phyloP scores from a whole-genome alignment of 2,329 filamentous ascomycete genomes.

The Fusarium beomiforme region DNA sequence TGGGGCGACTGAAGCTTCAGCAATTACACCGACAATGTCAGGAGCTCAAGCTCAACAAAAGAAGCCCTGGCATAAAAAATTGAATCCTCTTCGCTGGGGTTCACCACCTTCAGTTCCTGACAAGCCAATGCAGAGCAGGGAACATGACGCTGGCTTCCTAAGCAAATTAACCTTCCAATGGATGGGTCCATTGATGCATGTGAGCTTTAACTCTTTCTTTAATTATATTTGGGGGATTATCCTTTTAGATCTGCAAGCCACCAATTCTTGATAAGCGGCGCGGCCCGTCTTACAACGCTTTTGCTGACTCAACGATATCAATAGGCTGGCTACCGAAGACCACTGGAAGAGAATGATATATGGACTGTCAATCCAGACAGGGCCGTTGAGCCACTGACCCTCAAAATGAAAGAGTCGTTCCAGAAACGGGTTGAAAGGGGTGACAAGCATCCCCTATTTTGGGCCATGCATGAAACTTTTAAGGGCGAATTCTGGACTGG shows the following conservation, averaged over 20 bases:
- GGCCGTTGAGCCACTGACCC: constrained; percentile 74
- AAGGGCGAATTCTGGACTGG: constrained; percentile 86
- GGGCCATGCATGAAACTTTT: constrained; percentile 88
- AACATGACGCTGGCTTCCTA: constrained; percentile 78
- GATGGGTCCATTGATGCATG: constrained; percentile 88
- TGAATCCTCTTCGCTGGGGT: constrained; percentile 72
- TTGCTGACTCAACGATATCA: constrained; percentile 17
- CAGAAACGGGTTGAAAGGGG: constrained; percentile 72
- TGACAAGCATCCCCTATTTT: constrained; percentile 77
- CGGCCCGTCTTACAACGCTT: constrained; percentile 29
- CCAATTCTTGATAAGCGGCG: constrained; percentile 3
- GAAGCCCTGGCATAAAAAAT: constrained; percentile 71
- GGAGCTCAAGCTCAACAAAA: constrained; percentile 48
- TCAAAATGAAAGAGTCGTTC: constrained; percentile 74
- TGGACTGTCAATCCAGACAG: constrained; percentile 88
- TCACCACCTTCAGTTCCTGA: constrained; percentile 64
- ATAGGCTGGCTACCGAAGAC: constrained; percentile 84
- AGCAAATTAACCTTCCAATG: constrained; percentile 86
- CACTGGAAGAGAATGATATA: constrained; percentile 84
- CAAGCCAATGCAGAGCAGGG: constrained; percentile 66
- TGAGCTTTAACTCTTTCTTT: constrained; percentile 52
- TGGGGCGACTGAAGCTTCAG: constrained; percentile 65
- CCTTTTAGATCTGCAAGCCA: constrained; percentile 24
- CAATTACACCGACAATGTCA: constrained; percentile 58
- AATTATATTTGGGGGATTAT: background rate